These are phyloP conservation scores for Plasmodium adleri DNA, from an alignment of 169 alveolate species.

Conservation along the genomic window DNA sequence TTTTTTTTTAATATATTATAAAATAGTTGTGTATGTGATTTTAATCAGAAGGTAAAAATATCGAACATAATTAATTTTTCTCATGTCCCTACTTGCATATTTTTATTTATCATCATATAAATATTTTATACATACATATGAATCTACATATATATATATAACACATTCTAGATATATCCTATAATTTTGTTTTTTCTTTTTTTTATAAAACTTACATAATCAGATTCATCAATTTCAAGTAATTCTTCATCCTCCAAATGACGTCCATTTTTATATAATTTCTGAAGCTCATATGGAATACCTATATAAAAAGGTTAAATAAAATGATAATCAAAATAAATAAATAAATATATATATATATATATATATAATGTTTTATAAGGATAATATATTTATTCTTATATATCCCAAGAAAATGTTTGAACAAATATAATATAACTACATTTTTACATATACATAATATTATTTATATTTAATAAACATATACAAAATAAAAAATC, in stretches of 20 bases:
- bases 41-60: no score
- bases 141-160: background rate
- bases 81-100: background rate
- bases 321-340: no score
- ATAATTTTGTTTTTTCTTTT: background rate
- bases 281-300: slow-evolving; percentile 69
- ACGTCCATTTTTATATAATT: slow-evolving; percentile 69
- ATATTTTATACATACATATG: background rate
- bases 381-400: no score
- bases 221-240: slow-evolving; percentile 40
- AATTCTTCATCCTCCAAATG: slow-evolving; percentile 66
- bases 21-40: no score
- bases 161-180: background rate
- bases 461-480: background rate
- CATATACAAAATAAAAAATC: no score
- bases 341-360: no score
- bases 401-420: no score
- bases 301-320: slow-evolving; percentile 12
- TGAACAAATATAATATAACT: no score
- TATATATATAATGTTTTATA: no score
- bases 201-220: slow-evolving; percentile 46
- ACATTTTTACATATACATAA: no score
- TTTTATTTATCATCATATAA: background rate
- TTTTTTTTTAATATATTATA: background rate
- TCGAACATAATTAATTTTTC: no score